These are phyloP conservation scores for Phytophthora colocasiae DNA, from an alignment of 352 stramenopile genomes.

Conservation along the genomic window DNA sequence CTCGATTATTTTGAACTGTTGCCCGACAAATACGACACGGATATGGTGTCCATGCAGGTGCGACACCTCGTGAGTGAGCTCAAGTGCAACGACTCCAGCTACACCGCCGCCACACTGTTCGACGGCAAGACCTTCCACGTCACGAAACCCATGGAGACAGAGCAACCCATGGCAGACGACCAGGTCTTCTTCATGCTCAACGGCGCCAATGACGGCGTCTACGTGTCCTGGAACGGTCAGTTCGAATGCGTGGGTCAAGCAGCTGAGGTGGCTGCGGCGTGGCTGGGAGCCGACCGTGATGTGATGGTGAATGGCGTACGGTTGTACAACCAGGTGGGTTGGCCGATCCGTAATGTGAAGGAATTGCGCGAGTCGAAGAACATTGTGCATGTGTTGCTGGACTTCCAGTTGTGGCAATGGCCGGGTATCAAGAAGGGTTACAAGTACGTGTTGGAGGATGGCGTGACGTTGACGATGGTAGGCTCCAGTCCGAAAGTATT, in stretches of 20 bases:
- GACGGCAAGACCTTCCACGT: slow-evolving; percentile 48
- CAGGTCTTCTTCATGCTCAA: slow-evolving; percentile 89
- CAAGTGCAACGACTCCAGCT: slow-evolving; percentile 46
- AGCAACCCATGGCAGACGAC: slow-evolving; percentile 39
- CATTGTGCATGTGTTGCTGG: slow-evolving; percentile 79
- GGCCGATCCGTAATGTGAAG: slow-evolving; percentile 51
- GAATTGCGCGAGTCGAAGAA: slow-evolving; percentile 61
- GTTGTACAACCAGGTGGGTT: slow-evolving; percentile 74
- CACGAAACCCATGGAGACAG: slow-evolving; percentile 63
- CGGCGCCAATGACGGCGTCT: slow-evolving; percentile 77
- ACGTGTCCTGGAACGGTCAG: slow-evolving; percentile 80
- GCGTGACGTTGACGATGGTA: slow-evolving; percentile 73
- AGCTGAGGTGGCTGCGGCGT: slow-evolving; percentile 52
- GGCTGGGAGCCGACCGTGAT: slow-evolving; percentile 74
- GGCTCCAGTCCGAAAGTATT: slow-evolving; percentile 72
- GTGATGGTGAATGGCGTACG: slow-evolving; percentile 73
- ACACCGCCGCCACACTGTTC: slow-evolving; percentile 43
- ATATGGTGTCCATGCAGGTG: slow-evolving; percentile 47
- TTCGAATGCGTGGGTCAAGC: slow-evolving; percentile 63
- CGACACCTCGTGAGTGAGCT: slow-evolving; percentile 45
- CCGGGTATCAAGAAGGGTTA: slow-evolving; percentile 81
- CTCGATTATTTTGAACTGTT: slow-evolving; percentile 20
- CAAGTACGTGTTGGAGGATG: slow-evolving; percentile 76
- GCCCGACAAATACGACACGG: slow-evolving; percentile 66
- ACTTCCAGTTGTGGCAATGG: slow-evolving; percentile 89